Evolutionary conservation across 2,329 filamentous ascomycete species (phyloP), one percentile per base, ranked within the genome.

Genomic region (Aspergillus carbonarius): DNA sequence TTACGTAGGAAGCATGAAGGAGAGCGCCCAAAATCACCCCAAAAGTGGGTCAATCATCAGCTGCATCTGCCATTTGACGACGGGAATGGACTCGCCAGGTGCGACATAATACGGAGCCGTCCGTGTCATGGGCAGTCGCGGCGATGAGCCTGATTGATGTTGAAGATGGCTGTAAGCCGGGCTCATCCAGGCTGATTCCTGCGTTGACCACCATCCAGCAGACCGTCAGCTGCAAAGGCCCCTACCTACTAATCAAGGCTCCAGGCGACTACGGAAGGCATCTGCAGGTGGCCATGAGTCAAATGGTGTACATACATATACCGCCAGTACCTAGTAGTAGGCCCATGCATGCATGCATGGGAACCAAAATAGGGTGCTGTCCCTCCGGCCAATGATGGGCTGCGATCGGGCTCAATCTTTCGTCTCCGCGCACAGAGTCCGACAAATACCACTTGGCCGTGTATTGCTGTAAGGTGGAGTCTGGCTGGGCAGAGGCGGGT

Each of bases 261-360:
- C 9, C 51, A 37, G 25, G 17, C 25, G 30, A 15, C 51, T 34
- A 40, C 17, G 35, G 35, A 53, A 30, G 56, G 44, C 39, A 58
- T 52, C 59, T 59, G 59, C 61, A 61, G 59, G 54, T 54, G 47
- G 59, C 59, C 61, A 63, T 59, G 59, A 61, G 61, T 61, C 57
- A 60, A 61, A 59, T 61, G 57, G 59, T 55, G 54, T 56, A 57
- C 56, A 59, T 63, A 54, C 57, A 50, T 40, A 27, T 48, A 48
- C 44, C 44, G 44, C 39, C 44, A 55, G 53, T 23, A 23, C 23
- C 5, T n/a, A n/a, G 23, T 23, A 23, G 3, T 54, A 50, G 58
- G 54, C 54, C 42, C 57, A 55, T 63, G 58, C 55, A 63, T 50
- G 59, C 56, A 63, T 56, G 53, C 37, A 52, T 55, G 49, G 40